Evolutionary conservation across 1,284 basidiomycete genomes (phyloP).

Genomic region (Tilletia setariae): DNA sequence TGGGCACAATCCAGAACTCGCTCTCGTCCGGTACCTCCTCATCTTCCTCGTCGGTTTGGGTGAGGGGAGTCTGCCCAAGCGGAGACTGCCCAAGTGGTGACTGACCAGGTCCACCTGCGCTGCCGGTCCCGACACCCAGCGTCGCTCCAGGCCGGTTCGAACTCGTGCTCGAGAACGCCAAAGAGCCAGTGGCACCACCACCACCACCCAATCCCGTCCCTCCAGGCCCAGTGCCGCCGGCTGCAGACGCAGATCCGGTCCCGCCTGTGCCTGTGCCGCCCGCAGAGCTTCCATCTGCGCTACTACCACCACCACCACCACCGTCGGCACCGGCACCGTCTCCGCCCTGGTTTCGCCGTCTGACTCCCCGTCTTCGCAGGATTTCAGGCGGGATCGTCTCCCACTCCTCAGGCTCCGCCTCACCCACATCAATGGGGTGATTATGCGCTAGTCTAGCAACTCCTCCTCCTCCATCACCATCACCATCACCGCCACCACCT

Average conservation of each 20-base stretch:
- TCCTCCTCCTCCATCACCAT: not conserved
- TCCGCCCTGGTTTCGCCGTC: not conserved
- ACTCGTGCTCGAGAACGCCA: not conserved
- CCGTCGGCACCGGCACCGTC: not conserved
- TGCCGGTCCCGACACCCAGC: not conserved
- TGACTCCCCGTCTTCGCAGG: not conserved
- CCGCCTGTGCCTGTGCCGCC: no score
- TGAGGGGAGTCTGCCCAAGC: not conserved
- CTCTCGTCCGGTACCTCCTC: conserved; percentile 8
- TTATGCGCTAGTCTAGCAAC: not conserved
- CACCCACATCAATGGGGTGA: conserved; percentile 2
- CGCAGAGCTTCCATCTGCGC: no score
- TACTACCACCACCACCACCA: not conserved
- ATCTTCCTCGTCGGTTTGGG: not conserved
- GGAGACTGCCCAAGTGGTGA: not conserved
- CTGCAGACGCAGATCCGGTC: no score
- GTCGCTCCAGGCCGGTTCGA: not conserved
- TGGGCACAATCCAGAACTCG: conserved; percentile 14
- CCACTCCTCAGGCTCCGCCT: conserved; percentile 8
- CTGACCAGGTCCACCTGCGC: not conserved
- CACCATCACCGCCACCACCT: not conserved
- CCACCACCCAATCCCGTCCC: not conserved
- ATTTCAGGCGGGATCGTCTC: conserved; percentile 12
- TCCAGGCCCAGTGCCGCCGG: no score
- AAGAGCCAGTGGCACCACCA: not conserved